These are phyloP conservation scores for Plenodomus tracheiphilus DNA, from an alignment of 2,329 filamentous ascomycete genomes.

Conservation along the genomic window DNA sequence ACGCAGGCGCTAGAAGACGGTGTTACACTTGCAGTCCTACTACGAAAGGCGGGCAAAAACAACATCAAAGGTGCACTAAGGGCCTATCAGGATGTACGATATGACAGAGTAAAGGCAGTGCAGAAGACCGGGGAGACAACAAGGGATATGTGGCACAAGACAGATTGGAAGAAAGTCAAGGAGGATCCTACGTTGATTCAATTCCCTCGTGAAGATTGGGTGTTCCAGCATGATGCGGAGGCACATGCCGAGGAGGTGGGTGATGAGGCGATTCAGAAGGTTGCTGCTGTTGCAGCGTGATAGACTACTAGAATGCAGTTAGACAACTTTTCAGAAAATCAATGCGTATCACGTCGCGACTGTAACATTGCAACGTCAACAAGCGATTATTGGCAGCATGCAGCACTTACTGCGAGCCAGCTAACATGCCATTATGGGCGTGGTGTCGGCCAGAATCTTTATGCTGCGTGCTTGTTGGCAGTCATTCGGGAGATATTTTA, in stretches of 20 bases:
- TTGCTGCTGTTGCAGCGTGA: slow-evolving; percentile 1
- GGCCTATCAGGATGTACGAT: slow-evolving; percentile 41
- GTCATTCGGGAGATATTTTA: too few relatives aligned
- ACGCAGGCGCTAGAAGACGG: slow-evolving; percentile 59
- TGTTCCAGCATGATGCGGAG: slow-evolving; percentile 38
- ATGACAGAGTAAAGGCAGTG: slow-evolving; percentile 38
- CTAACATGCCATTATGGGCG: too few relatives aligned
- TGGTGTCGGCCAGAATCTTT: too few relatives aligned
- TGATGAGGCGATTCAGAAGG: slow-evolving; percentile 31
- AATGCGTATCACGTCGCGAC: too few relatives aligned
- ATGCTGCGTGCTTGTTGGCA: too few relatives aligned
- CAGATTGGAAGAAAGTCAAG: slow-evolving; percentile 41
- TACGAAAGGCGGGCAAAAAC: slow-evolving; percentile 31
- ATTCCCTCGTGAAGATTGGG: slow-evolving; percentile 39
- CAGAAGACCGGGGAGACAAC: slow-evolving; percentile 42
- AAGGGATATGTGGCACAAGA: slow-evolving; percentile 42
- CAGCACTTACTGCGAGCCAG: too few relatives aligned
- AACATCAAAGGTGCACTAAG: slow-evolving; percentile 34
- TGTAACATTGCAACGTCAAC: too few relatives aligned
- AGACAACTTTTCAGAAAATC: too few relatives aligned
- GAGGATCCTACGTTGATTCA: slow-evolving; percentile 32
- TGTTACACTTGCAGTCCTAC: slow-evolving; percentile 32
- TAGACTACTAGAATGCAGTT: neutral
- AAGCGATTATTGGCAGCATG: too few relatives aligned
- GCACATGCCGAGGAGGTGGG: slow-evolving; percentile 34